phyloP scores from a whole-genome alignment of 768 basidiomycete species.

The Leccinum longicurvipes region DNA sequence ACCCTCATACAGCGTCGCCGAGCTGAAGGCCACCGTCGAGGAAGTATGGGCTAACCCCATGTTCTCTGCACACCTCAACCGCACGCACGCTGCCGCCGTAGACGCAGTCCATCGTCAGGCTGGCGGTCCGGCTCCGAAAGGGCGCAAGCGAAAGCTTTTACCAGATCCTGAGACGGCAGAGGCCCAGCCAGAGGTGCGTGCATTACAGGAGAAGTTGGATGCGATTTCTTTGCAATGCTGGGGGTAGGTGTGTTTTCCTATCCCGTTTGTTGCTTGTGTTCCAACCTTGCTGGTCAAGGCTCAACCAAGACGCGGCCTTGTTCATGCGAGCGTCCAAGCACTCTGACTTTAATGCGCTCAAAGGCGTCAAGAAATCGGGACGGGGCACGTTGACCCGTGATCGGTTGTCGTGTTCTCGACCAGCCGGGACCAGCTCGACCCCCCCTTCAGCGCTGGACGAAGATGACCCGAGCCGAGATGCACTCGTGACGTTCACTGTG shows the following conservation, averaged over 20 bases:
- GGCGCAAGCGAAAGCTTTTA: slow-evolving; percentile 37
- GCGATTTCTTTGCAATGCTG: slow-evolving; percentile 53
- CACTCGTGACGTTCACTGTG: slow-evolving; percentile 56
- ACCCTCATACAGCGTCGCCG: slow-evolving; percentile 44
- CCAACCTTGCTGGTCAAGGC: slow-evolving; percentile 32
- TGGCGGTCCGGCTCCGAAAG: slow-evolving; percentile 25
- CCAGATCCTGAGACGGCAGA: slow-evolving; percentile 17
- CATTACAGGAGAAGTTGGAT: slow-evolving; percentile 52
- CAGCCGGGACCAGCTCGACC: background rate
- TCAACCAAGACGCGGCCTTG: slow-evolving; percentile 49
- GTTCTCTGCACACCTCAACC: slow-evolving; percentile 54
- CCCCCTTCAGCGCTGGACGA: background rate
- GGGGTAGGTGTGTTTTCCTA: slow-evolving; percentile 43
- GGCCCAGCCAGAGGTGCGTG: slow-evolving; percentile 44
- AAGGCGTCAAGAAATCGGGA: slow-evolving; percentile 26
- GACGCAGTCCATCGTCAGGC: slow-evolving; percentile 34
- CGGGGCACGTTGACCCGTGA: slow-evolving; percentile 29
- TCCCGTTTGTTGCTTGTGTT: background rate
- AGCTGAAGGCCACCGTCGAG: slow-evolving; percentile 43
- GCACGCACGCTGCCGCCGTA: slow-evolving; percentile 49
- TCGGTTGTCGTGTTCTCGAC: background rate
- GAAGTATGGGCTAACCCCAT: slow-evolving; percentile 52
- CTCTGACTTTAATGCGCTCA: slow-evolving; percentile 62
- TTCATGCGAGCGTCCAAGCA: slow-evolving; percentile 65
- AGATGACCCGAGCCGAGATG: slow-evolving; percentile 29